Percentiles rank a stretch among this genome's conserved stretches.
These are phyloP conservation scores for Pochonia chlamydosporia DNA, from an alignment of 2,329 filamentous ascomycete species.

Conservation along the genomic window DNA sequence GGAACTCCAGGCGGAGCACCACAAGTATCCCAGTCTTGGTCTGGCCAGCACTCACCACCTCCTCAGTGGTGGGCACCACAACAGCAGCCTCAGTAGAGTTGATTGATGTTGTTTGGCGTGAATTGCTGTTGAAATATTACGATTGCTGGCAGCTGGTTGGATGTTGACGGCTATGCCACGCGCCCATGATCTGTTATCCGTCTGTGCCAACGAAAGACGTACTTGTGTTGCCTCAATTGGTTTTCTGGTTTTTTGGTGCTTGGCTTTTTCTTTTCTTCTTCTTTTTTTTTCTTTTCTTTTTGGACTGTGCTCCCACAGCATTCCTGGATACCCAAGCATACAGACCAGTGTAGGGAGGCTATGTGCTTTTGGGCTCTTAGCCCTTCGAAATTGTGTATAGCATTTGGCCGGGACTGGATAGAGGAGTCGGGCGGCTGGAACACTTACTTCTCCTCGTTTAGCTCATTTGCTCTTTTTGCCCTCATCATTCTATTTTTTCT, in stretches of 20 bases:
- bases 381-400: conserved; percentile 26
- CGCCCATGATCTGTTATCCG: not conserved
- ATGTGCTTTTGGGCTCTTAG: conserved; percentile 25
- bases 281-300: conserved; percentile 16
- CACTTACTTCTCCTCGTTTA: conserved; percentile 11
- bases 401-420: conserved; percentile 30
- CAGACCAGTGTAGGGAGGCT: conserved; percentile 27
- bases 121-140: not conserved
- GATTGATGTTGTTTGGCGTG: not conserved
- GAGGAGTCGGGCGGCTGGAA: conserved; percentile 29
- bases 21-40: conserved; percentile 47
- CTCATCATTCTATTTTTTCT: conserved; percentile 8
- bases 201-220: not conserved
- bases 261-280: conserved; percentile 8
- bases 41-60: conserved; percentile 56
- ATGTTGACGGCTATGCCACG: not conserved
- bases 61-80: conserved; percentile 52
- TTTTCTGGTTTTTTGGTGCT: not conserved
- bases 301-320: conserved; percentile 20
- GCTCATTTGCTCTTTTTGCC: conserved; percentile 3
- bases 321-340: conserved; percentile 31
- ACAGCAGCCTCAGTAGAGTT: conserved; percentile 36
- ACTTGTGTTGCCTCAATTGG: too few species aligned
- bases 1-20: conserved; percentile 45
- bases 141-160: not conserved